A percentile compares a stretch with the other conserved stretches of the same genome.
These are phyloP conservation scores for Alternaria rosae DNA, from an alignment of 2,329 filamentous ascomycete genomes.

Conservation along the genomic window DNA sequence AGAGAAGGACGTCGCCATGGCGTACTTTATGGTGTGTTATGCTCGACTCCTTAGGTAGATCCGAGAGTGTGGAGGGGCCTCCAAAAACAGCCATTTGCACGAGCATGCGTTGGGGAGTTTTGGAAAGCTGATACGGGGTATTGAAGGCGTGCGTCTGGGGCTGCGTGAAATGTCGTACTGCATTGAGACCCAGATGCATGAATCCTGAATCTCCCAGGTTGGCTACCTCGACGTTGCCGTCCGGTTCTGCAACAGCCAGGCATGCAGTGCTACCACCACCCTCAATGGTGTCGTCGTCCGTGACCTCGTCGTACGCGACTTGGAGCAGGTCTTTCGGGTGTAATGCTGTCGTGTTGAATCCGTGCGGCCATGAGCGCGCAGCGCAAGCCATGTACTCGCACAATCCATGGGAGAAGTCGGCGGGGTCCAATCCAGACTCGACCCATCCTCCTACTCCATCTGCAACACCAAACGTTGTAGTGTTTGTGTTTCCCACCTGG, in stretches of 20 bases:
- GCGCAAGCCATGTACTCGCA: conserved; percentile 90
- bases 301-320: conserved; percentile 81
- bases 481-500: conserved; percentile 73
- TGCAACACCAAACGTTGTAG: conserved; percentile 85
- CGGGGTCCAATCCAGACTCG: conserved; percentile 89
- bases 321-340: conserved; percentile 78
- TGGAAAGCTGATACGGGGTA: conserved; percentile 91
- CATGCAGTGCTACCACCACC: conserved; percentile 94
- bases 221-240: conserved; percentile 83
- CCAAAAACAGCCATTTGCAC: conserved; percentile 85
- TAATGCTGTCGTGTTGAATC: conserved; percentile 52
- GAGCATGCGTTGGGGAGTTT: conserved; percentile 81
- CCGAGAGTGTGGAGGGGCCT: conserved; percentile 71
- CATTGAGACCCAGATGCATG: conserved; percentile 83
- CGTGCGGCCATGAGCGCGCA: conserved; percentile 66
- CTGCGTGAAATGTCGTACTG: conserved; percentile 80
- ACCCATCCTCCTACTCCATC: conserved; percentile 97
- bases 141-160: conserved; percentile 98
- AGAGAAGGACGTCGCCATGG: conserved; percentile 91
- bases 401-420: conserved; percentile 91
- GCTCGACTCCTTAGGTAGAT: conserved; percentile 84
- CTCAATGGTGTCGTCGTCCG: conserved; percentile 72
- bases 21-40: conserved; percentile 77
- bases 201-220: conserved; percentile 97
- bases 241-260: conserved; percentile 76